These are phyloP conservation scores for Teratosphaeriaceae sp. DNA, from an alignment of 2,329 filamentous ascomycete genomes.

Conservation along the genomic window DNA sequence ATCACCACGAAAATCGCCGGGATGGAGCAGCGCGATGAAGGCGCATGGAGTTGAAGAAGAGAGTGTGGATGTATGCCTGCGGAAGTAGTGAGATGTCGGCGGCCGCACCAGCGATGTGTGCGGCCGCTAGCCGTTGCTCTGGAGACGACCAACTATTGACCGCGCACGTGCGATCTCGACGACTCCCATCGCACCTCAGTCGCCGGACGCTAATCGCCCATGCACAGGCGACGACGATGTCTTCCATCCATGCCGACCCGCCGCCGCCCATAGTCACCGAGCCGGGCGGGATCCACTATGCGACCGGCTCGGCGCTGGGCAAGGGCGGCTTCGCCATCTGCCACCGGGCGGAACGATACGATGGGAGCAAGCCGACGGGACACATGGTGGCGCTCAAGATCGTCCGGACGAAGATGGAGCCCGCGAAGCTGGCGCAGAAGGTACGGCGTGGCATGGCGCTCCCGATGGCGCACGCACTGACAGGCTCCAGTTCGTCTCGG, in stretches of 20 bases:
- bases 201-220: no score
- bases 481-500: constrained; percentile 56
- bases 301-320: constrained; percentile 66
- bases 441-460: constrained; percentile 34
- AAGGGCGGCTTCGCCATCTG: constrained; percentile 81
- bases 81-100: no score
- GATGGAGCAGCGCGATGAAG: no score
- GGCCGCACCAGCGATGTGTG: no score
- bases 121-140: no score
- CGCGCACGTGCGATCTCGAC: no score
- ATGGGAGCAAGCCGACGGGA: constrained; percentile 48
- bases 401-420: constrained; percentile 72
- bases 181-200: no score
- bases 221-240: constrained; percentile 13
- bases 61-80: no score
- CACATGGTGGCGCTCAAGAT: constrained; percentile 73
- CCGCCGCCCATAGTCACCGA: constrained; percentile 56
- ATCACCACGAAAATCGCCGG: no score
- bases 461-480: neutral
- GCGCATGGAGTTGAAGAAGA: no score
- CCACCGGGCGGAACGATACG: constrained; percentile 62
- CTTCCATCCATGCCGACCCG: constrained; percentile 44
- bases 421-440: constrained; percentile 77
- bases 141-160: no score
- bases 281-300: constrained; percentile 65